Evolutionary conservation across 306 rosid genomes (phyloP), one percentile per base, ranked within the genome.

Genomic region (Casuarina glauca): DNA sequence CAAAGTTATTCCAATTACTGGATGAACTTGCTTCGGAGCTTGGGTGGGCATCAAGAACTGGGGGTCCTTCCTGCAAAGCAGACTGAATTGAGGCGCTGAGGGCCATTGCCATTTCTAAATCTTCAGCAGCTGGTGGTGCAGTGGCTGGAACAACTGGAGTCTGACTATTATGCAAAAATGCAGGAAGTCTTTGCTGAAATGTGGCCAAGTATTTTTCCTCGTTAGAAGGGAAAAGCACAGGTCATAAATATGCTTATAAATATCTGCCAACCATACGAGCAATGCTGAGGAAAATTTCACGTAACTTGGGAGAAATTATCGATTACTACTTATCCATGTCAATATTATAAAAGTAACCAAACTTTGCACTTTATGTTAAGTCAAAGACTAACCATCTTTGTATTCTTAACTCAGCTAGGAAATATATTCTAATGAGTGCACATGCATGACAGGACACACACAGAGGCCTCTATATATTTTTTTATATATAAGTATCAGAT

Each of bases 41-140:
- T 43, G 77, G 86, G 49, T 76, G 87, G 70, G 87, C 42, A 84
- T 63, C 86, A 35, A 83, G 74, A 72, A 74, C 48, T 69, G 89
- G 75, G 74, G 88, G 90, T 74, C 87, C 76, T 73, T 85, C 95
- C 60, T 81, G 93, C 41, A 78, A 6, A 79, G 93, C 89, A 68
- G 88, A 73, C 83, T 91, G 93, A 63, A 93, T 70, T 61, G 98
- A 93, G 72, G 92, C 94, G 51, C 77, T 85, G 79, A 93, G 74
- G 53, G 97, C 97, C 90, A 90, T 84, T 61, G 82, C 88, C 70
- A 93, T 64, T 78, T 88, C 96, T 57, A 82, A 69, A 83, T 91
- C 97, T 90, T 88, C 99, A 20, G 90, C 86, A 73, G 77, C 68
- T 76, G 87, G 87, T 36, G 99, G 97, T 62, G 96, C 96, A 43